phyloP scores from a whole-genome alignment of 345 rosid genomes.

The Arabis alpina region DNA sequence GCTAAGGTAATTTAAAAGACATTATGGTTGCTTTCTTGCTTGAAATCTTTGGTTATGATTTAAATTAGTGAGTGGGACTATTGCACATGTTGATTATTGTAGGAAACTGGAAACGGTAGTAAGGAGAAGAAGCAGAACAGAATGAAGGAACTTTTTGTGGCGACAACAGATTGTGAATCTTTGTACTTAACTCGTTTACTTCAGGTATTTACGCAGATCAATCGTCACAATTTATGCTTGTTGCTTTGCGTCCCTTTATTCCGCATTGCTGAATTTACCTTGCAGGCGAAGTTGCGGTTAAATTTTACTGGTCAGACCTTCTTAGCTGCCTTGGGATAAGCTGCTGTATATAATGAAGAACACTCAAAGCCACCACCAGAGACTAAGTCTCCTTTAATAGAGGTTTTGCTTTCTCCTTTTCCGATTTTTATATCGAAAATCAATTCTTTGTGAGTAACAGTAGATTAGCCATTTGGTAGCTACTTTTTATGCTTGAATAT shows the following conservation, averaged over 20 bases:
- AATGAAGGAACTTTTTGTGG: slow-evolving; percentile 91
- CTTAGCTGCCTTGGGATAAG: slow-evolving; percentile 92
- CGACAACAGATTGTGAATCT: slow-evolving; percentile 94
- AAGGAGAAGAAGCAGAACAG: slow-evolving; percentile 89
- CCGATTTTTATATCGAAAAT: neutral
- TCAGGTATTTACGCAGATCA: slow-evolving; percentile 80
- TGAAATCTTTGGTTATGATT: too few relatives aligned
- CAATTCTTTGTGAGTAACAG: too few relatives aligned
- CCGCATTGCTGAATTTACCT: slow-evolving; percentile 20
- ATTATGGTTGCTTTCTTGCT: too few relatives aligned
- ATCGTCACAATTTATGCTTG: slow-evolving; percentile 22
- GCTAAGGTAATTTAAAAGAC: slow-evolving; percentile 58
- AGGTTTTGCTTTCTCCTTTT: slow-evolving; percentile 49
- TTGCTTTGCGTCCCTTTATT: slow-evolving; percentile 15
- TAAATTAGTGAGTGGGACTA: slow-evolving; percentile 24
- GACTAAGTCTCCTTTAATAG: slow-evolving; percentile 78
- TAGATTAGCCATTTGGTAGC: too few relatives aligned
- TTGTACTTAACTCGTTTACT: slow-evolving; percentile 87
- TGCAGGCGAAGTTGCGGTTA: slow-evolving; percentile 77
- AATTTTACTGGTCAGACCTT: slow-evolving; percentile 83
- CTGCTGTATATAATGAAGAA: slow-evolving; percentile 19
- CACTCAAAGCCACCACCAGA: slow-evolving; percentile 70
- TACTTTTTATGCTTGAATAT: too few relatives aligned
- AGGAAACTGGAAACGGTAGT: slow-evolving; percentile 97
- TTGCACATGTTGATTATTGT: slow-evolving; percentile 31